Percentiles rank a stretch among this genome's conserved stretches.
Conservation (phyloP, 257 asterid species). For the Verbascum thapsus region DNA sequence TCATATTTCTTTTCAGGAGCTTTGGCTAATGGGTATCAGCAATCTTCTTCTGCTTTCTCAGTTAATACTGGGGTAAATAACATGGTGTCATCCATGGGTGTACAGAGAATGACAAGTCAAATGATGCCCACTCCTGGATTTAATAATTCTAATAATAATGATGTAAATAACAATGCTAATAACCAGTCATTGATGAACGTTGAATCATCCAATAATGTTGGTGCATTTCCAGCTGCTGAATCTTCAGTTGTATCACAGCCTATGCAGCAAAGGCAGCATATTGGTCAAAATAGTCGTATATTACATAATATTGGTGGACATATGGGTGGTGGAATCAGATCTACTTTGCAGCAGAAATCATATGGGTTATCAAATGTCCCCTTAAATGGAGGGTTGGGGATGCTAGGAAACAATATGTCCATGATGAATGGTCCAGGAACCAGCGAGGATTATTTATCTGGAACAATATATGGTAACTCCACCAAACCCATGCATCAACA, state of each 20-base stretch:
- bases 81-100: conserved; percentile 66
- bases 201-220: conserved; percentile 58
- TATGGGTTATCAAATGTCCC: conserved; percentile 68
- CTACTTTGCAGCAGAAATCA: conserved; percentile 75
- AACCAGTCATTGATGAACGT: conserved; percentile 61
- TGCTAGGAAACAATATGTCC: conserved; percentile 57
- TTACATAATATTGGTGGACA: conserved; percentile 82
- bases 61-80: conserved; percentile 66
- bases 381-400: conserved; percentile 66
- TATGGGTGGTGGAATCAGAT: conserved; percentile 74
- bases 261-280: conserved; percentile 75
- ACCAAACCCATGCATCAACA: conserved; percentile 57
- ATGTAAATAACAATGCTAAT: conserved; percentile 47
- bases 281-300: conserved; percentile 72
- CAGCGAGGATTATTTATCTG: conserved; percentile 64
- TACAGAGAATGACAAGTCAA: conserved; percentile 81
- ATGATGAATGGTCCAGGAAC: conserved; percentile 59
- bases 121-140: conserved; percentile 99
- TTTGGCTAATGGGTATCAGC: conserved; percentile 64
- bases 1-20: conserved; percentile 54
- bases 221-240: conserved; percentile 63
- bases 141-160: conserved; percentile 51
- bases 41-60: conserved; percentile 68
- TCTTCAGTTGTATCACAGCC: conserved; percentile 71
- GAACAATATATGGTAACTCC: conserved; percentile 61